These are phyloP conservation scores for Pseudonitzschia pungens DNA, from an alignment of 108 stramenopile species.

Conservation along the genomic window DNA sequence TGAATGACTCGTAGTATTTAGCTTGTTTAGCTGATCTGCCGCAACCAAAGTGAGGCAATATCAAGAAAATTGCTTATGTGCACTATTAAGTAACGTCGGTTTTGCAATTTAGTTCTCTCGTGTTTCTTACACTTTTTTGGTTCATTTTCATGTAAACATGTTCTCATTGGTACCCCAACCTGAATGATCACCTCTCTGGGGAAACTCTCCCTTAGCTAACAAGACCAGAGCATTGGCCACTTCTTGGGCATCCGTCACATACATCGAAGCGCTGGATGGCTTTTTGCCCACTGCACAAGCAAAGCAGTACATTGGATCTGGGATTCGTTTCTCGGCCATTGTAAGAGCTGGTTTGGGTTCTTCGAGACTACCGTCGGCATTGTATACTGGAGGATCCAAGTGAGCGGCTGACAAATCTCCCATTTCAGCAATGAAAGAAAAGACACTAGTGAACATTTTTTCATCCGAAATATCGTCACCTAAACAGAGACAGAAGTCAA, in stretches of 20 bases:
- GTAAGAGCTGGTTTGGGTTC: slow-evolving; percentile 18
- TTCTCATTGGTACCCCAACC: slow-evolving; percentile 10
- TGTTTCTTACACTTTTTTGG: not conserved
- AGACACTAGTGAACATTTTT: slow-evolving; percentile 94
- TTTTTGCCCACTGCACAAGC: slow-evolving; percentile 88
- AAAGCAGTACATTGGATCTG: slow-evolving; percentile 59
- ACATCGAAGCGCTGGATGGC: slow-evolving; percentile 80
- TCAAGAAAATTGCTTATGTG: no score
- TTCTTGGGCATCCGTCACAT: slow-evolving; percentile 77
- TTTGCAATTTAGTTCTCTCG: slow-evolving; percentile 3
- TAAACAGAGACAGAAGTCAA: slow-evolving; percentile 91
- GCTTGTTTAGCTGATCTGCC: no score
- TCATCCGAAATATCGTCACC: slow-evolving; percentile 96
- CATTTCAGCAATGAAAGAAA: slow-evolving; percentile 75
- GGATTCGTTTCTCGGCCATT: slow-evolving; percentile 8
- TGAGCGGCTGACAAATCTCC: slow-evolving; percentile 47
- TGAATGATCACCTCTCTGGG: slow-evolving; percentile 25
- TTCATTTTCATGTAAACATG: slow-evolving; percentile 24
- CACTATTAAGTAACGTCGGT: not conserved
- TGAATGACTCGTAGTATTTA: no score
- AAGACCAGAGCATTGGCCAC: slow-evolving; percentile 73
- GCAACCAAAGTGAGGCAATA: no score
- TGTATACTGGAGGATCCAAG: slow-evolving; percentile 53
- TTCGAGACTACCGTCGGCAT: slow-evolving; percentile 40
- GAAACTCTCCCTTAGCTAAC: slow-evolving; percentile 38